These are phyloP conservation scores for Yamadazyma phyllophila DNA, from an alignment of 805 yeast species.

Conservation along the genomic window DNA sequence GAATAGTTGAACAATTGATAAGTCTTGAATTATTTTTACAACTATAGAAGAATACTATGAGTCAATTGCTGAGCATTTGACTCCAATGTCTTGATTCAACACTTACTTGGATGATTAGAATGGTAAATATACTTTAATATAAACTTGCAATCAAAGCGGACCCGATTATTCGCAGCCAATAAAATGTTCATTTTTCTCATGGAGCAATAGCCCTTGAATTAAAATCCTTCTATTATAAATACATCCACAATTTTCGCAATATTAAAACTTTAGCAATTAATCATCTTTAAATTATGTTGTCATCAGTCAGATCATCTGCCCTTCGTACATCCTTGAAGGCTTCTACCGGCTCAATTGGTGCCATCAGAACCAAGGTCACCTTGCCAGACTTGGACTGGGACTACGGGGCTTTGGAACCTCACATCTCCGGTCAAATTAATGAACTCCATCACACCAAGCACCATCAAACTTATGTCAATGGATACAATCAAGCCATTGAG, in stretches of 20 bases:
- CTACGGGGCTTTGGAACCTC: slow-evolving; percentile 48
- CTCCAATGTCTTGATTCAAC: no score
- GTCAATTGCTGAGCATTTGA: no score
- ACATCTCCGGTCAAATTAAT: slow-evolving; percentile 45
- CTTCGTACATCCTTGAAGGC: slow-evolving; percentile 4
- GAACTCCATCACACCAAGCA: slow-evolving; percentile 50
- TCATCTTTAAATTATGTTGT: background rate
- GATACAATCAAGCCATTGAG: slow-evolving; percentile 45
- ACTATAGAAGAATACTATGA: background rate
- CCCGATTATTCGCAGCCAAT: slow-evolving; percentile 7
- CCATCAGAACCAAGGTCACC: slow-evolving; percentile 28
- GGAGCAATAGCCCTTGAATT: slow-evolving; percentile 4
- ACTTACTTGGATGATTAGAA: no score
- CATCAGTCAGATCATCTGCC: slow-evolving; percentile 2
- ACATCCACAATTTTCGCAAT: background rate
- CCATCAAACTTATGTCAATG: slow-evolving; percentile 49
- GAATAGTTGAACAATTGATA: background rate
- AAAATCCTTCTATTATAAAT: slow-evolving; percentile 1
- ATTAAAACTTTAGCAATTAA: background rate
- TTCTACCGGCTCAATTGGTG: slow-evolving; percentile 14
- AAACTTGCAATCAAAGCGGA: background rate
- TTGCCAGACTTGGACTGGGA: slow-evolving; percentile 48
- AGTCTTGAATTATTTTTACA: background rate
- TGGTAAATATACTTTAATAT: no score
- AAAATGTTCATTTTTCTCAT: slow-evolving; percentile 5